These are phyloP conservation scores for Francoa sonchifolia DNA, from an alignment of 441 rosid species.

Conservation along the genomic window DNA sequence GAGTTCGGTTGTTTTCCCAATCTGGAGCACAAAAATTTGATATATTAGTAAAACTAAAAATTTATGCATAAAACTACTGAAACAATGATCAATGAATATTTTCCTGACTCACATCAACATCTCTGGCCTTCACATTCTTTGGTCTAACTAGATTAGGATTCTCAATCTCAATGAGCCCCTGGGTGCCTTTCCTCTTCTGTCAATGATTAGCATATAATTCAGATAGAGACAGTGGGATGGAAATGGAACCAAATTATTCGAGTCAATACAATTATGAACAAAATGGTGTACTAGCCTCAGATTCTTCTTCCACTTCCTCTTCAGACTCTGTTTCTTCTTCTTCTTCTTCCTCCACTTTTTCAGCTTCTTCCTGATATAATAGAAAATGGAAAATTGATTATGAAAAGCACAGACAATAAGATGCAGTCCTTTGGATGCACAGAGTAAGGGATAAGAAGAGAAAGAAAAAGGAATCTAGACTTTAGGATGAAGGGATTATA, in stretches of 20 bases:
- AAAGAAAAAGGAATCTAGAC: too few relatives aligned
- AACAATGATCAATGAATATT: neutral
- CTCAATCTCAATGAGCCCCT: slow-evolving; percentile 68
- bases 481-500: too few relatives aligned
- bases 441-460: neutral
- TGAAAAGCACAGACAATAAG: neutral
- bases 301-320: slow-evolving; percentile 47
- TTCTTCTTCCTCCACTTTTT: slow-evolving; percentile 23
- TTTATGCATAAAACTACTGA: neutral
- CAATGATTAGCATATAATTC: slow-evolving; percentile 14
- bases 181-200: slow-evolving; percentile 72
- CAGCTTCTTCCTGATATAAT: slow-evolving; percentile 51
- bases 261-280: neutral
- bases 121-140: slow-evolving; percentile 67
- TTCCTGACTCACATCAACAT: slow-evolving; percentile 58
- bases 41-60: neutral
- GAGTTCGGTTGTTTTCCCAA: slow-evolving; percentile 70
- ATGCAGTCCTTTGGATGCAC: neutral
- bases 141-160: slow-evolving; percentile 74
- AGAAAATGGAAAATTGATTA: neutral
- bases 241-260: neutral
- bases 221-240: neutral
- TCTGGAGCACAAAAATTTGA: slow-evolving; percentile 20
- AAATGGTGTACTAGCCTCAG: slow-evolving; percentile 45
- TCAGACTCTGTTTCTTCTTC: slow-evolving; percentile 39